These are phyloP conservation scores for Rhododendron kiyosumense DNA, from an alignment of 148 eudicot species.

Conservation along the genomic window DNA sequence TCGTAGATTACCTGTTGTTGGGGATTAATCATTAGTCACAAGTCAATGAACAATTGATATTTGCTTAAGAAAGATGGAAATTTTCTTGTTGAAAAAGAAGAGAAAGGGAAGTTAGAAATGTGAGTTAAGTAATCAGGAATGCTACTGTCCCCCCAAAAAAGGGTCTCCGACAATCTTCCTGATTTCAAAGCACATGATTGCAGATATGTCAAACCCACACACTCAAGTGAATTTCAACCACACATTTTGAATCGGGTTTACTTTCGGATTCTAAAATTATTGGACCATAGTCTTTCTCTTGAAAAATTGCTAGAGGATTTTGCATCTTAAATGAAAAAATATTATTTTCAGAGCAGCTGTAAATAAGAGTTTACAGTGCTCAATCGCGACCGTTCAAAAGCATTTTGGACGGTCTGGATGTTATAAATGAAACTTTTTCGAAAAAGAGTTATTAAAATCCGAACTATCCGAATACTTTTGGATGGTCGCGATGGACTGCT, in stretches of 20 bases:
- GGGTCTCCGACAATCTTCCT: neutral
- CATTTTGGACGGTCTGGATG: too few species aligned
- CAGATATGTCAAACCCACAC: neutral
- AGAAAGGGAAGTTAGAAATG: too few species aligned
- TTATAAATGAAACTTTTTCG: too few species aligned
- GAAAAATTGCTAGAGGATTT: neutral
- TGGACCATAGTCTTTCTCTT: neutral
- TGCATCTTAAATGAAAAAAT: too few species aligned
- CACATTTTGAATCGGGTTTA: neutral
- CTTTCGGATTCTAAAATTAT: neutral
- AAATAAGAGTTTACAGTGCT: too few species aligned
- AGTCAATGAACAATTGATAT: neutral
- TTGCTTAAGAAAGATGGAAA: neutral
- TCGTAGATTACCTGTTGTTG: conserved; percentile 40
- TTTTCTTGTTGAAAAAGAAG: too few species aligned
- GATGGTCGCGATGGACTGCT: too few species aligned
- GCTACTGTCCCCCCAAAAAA: neutral
- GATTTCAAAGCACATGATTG: neutral
- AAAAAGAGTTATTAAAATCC: too few species aligned
- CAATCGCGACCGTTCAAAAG: too few species aligned
- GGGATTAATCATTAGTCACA: neutral
- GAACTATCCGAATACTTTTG: too few species aligned
- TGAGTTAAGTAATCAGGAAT: neutral
- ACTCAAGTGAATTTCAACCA: neutral
- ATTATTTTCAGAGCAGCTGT: too few species aligned